Evolutionary conservation across 768 basidiomycete genomes (phyloP).

Genomic region (Lenzites betulinus): DNA sequence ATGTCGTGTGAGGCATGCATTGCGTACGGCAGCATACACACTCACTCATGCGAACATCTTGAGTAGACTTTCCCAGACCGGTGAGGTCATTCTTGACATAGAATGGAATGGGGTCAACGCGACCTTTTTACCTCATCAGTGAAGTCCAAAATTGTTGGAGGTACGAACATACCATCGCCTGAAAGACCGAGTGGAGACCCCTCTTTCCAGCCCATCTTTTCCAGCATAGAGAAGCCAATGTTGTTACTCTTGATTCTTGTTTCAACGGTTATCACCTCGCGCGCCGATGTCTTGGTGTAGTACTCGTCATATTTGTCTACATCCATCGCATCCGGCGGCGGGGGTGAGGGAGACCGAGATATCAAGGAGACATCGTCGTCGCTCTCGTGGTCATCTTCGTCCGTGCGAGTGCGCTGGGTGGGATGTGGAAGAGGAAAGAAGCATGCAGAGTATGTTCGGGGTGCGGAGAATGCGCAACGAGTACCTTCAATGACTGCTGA

Average conservation of each 20-base stretch:
- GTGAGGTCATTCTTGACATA: conserved; percentile 75
- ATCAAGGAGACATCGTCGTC: conserved; percentile 74
- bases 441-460: conserved; percentile 49
- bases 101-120: conserved; percentile 83
- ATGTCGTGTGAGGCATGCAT: neutral
- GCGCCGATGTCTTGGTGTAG: conserved; percentile 44
- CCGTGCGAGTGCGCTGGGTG: conserved; percentile 62
- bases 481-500: conserved; percentile 62
- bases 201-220: conserved; percentile 82
- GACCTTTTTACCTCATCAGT: conserved; percentile 46
- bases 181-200: conserved; percentile 78
- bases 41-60: conserved; percentile 72
- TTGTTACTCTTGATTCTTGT: conserved; percentile 79
- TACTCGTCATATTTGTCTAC: conserved; percentile 69
- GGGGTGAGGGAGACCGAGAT: conserved; percentile 79
- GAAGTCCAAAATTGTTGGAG: neutral
- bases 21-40: neutral
- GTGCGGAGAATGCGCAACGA: conserved; percentile 51
- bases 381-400: conserved; percentile 46
- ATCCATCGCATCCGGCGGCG: conserved; percentile 51
- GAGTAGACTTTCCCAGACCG: conserved; percentile 76
- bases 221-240: conserved; percentile 78
- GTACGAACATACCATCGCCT: conserved; percentile 61
- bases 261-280: conserved; percentile 77
- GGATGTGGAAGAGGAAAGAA: conserved; percentile 49